Evolutionary conservation across 2,329 filamentous ascomycete genomes (phyloP), one percentile per base, ranked within the genome.

Genomic region (Calonectria hawksworthii): DNA sequence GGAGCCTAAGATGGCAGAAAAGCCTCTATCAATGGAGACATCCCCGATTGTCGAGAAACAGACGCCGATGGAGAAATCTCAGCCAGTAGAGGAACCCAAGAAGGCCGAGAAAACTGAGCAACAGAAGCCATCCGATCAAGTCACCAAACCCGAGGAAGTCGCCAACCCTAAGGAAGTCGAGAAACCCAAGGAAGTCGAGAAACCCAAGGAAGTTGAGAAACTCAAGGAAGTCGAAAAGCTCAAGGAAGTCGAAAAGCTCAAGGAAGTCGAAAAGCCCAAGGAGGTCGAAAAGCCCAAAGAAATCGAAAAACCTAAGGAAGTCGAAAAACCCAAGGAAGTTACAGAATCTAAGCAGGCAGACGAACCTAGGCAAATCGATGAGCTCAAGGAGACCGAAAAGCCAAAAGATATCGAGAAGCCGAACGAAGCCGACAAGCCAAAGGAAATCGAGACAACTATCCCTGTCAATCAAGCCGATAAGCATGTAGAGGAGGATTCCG

Each of bases 111-210:
- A 36, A 14, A 4, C 13, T 52, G 8, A 26, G 30, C 30, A 8
- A 32, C 4, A 4, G 30, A 32, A 32, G 30, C 30, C 30, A 4
- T 32, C 8, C 8, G 30, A 32, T 32, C 30, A 36, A 36, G 9
- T 14, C 9, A 14, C 7, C 9, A 36, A 36, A 36, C 13, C 34
- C 9, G 21, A 64, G 21, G 73, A 83, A 18, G 23, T 78, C 73
- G 59, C 71, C 79, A 36, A 38, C 18, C 32, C 21, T 34, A 23
- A 65, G 18, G 73, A 83, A 18, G 23, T 78, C 73, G 59, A 72
- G 79, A 28, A 38, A 26, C 32, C 21, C 32, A 23, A 59, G 21
- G 73, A 83, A 21, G 23, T 78, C 73, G 59, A 72, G 79, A 28
- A 38, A 18, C 41, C 14, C 32, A 23, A 69, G 21, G 73, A 83